Evolutionary conservation across 2,329 filamentous ascomycete species (phyloP).

Genomic region (Aulographum hederae): DNA sequence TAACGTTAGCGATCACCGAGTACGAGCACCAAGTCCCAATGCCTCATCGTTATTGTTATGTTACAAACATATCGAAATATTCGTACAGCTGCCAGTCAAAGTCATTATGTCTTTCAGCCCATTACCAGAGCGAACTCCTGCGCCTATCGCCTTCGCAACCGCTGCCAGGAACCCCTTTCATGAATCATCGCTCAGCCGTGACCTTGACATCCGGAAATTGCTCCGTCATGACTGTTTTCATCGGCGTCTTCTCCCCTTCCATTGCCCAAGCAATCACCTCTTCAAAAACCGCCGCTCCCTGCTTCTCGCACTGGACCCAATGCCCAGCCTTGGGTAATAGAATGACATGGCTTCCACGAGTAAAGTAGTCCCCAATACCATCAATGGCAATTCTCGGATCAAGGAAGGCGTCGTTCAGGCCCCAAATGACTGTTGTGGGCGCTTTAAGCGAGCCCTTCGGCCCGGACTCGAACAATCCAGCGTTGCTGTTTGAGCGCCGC

Average conservation of each 20-base stretch:
- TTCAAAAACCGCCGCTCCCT: slow-evolving; percentile 23
- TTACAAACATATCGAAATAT: too few species aligned
- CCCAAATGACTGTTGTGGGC: slow-evolving; percentile 34
- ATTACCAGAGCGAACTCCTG: too few species aligned
- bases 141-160: too few species aligned
- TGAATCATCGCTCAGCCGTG: slow-evolving; percentile 1
- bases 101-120: too few species aligned
- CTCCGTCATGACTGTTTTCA: slow-evolving; percentile 1
- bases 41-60: too few species aligned
- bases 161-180: too few species aligned
- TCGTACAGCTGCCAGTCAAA: too few species aligned
- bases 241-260: slow-evolving; percentile 8
- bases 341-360: slow-evolving; percentile 29
- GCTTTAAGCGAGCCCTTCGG: slow-evolving; percentile 29
- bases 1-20: too few species aligned
- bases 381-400: slow-evolving; percentile 30
- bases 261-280: slow-evolving; percentile 17
- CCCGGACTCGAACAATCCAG: slow-evolving; percentile 24
- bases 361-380: slow-evolving; percentile 32
- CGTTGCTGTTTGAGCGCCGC: slow-evolving; percentile 14
- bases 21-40: too few species aligned
- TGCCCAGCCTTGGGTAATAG: slow-evolving; percentile 31
- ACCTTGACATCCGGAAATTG: not conserved
- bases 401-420: slow-evolving; percentile 32
- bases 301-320: slow-evolving; percentile 32